These are phyloP conservation scores for Mycena alexandri DNA, from an alignment of 768 basidiomycete genomes.

Conservation along the genomic window DNA sequence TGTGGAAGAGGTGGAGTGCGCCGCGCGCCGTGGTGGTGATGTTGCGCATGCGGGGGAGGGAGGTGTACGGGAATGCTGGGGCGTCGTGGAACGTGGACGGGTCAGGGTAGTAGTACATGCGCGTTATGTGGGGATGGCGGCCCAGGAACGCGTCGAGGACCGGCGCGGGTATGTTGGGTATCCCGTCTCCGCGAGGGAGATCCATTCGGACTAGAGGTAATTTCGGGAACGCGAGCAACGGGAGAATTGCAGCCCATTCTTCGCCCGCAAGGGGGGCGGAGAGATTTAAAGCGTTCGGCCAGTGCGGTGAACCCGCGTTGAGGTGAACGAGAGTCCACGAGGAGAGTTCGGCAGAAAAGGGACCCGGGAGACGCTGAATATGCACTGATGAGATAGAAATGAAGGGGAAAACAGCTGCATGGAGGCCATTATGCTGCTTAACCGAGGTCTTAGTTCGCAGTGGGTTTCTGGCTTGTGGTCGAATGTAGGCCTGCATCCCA, in stretches of 20 bases:
- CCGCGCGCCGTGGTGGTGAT: slow-evolving; percentile 30
- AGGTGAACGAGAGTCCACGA: slow-evolving; percentile 29
- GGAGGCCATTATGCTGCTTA: slow-evolving; percentile 29
- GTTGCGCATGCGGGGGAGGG: slow-evolving; percentile 25
- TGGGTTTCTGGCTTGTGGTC: background rate
- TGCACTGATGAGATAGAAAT: slow-evolving; percentile 34
- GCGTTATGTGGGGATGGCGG: slow-evolving; percentile 27
- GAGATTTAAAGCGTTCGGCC: slow-evolving; percentile 27
- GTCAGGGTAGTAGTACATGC: slow-evolving; percentile 35
- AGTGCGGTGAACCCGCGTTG: slow-evolving; percentile 19
- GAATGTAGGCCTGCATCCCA: slow-evolving; percentile 1
- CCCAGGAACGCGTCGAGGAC: slow-evolving; percentile 33
- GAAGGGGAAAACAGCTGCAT: slow-evolving; percentile 25
- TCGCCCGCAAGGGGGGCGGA: slow-evolving; percentile 22
- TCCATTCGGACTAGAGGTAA: slow-evolving; percentile 30
- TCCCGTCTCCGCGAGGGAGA: background rate
- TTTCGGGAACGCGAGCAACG: slow-evolving; percentile 17
- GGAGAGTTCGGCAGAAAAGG: slow-evolving; percentile 9
- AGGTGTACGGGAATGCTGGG: slow-evolving; percentile 4
- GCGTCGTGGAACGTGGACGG: slow-evolving; percentile 18
- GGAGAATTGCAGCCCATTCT: slow-evolving; percentile 35
- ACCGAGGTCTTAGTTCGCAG: slow-evolving; percentile 23
- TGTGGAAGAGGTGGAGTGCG: slow-evolving; percentile 14
- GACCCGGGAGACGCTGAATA: slow-evolving; percentile 17
- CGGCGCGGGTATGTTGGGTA: slow-evolving; percentile 14